Evolutionary conservation across 495 filamentous ascomycete genomes (phyloP).

Genomic region (Lophiotrema nucula): DNA sequence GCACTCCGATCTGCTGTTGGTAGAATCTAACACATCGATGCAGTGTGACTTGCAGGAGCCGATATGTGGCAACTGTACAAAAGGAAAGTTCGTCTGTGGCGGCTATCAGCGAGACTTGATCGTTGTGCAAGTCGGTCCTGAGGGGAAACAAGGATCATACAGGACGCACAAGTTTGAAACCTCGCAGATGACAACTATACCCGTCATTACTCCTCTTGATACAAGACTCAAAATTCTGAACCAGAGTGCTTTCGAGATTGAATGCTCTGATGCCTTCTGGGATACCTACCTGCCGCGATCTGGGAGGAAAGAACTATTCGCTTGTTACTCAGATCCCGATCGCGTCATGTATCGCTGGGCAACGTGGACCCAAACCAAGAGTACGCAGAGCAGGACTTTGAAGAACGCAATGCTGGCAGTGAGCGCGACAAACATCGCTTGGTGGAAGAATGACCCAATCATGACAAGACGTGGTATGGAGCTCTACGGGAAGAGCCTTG

Average conservation of each 20-base stretch:
- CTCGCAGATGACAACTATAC: too few relatives aligned
- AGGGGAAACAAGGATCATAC: not conserved
- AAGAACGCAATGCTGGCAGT: constrained; percentile 20
- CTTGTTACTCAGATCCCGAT: not conserved
- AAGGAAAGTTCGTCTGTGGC: constrained; percentile 8
- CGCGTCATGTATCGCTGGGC: not conserved
- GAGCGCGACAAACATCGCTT: constrained; percentile 13
- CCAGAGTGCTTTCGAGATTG: constrained; percentile 9
- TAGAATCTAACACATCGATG: not conserved
- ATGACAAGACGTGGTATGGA: constrained; percentile 10
- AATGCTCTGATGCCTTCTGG: constrained; percentile 19
- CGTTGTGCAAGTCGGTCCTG: constrained; percentile 6
- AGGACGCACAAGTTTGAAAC: not conserved
- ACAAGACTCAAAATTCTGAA: not conserved
- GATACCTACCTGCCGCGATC: constrained; percentile 13
- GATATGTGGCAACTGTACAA: constrained; percentile 12
- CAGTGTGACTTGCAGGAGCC: constrained; percentile 21
- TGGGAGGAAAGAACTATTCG: not conserved
- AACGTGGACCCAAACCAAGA: not conserved
- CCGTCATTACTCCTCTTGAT: too few relatives aligned
- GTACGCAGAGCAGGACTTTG: not conserved
- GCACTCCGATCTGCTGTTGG: not conserved
- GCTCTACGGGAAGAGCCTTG: constrained; percentile 18
- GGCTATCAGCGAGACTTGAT: constrained; percentile 21
- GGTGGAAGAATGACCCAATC: not conserved